Evolutionary conservation across 2,329 filamentous ascomycete genomes (phyloP), one percentile per base, ranked within the genome.

Genomic region (Phaeomoniella chlamydospora): DNA sequence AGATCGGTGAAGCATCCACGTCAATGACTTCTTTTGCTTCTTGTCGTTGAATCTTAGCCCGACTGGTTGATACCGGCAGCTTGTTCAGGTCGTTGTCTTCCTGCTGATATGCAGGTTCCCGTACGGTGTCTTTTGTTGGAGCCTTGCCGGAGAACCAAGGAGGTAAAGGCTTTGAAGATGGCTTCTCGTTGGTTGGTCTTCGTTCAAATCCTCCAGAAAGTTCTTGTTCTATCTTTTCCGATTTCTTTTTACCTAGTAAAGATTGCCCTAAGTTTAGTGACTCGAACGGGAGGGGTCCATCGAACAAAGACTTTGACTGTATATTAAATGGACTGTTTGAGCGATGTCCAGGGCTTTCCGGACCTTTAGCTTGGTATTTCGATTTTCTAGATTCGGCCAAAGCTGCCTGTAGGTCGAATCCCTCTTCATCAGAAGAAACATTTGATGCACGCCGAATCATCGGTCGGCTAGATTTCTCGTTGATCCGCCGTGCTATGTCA

Each of bases 231-330:
- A 61, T 60, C 44, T 56, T 65, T 48, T 62, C 62, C 61, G 60
- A 67, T 46, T 63, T 71, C 54, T 63, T 70, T 53, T 59, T 68
- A 17, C 60, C 64, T 11, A 62, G 53, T 9, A 63, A 55, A 22
- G 72, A 77, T 35, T 72, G 77, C 31, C 80, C 75, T 2, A 94
- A 67, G 50, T 85, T 69, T 4, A 79, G 59, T 35, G 70, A 88
- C 46, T 94, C 86, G 49, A 98, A 98, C 0, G 90, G 90, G 4
- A 98, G 57, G 0, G 87, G 85, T 0, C 88, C 88, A 44, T 74
- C 73, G 49, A 93, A 81, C 31, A 41, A 39, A 4, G 42, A 37
- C 15, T 36, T 22, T 56, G 52, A 54, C 30, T 55, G 60, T 13
- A 54, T 53, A 30, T 54, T 51, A 2, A 53, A 44, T 13, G 42